Conservation (phyloP, 257 asterid species). For the Penstemon newberryi region DNA sequence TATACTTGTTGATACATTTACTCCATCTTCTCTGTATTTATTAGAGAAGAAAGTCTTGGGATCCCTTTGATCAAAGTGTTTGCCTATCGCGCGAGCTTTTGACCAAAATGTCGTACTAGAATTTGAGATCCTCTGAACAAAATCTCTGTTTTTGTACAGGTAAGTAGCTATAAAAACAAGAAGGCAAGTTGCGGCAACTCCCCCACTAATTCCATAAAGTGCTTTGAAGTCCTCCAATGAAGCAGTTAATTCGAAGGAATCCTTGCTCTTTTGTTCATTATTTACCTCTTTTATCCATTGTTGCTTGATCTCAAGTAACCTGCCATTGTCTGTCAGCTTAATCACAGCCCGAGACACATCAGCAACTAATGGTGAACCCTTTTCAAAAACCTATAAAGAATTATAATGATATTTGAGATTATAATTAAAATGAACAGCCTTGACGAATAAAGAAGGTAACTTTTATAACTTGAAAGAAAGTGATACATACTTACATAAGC, state of each 20-base stretch:
- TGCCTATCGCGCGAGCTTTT: conserved; percentile 30
- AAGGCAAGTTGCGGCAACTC: conserved; percentile 31
- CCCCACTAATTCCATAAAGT: conserved; percentile 34
- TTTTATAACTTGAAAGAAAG: no score
- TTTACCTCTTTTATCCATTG: conserved; percentile 5
- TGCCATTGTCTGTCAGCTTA: conserved; percentile 24
- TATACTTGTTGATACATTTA: neutral
- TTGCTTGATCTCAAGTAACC: conserved; percentile 1
- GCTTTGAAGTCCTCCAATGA: conserved; percentile 21
- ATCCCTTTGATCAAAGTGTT: conserved; percentile 38
- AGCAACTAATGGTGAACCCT: conserved; percentile 39
- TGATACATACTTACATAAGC: conserved; percentile 30
- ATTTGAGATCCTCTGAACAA: conserved; percentile 21
- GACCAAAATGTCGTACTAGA: conserved; percentile 35
- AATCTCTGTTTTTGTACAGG: conserved; percentile 33
- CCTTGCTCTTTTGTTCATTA: neutral
- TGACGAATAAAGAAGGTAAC: no score
- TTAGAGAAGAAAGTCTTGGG: conserved; percentile 6
- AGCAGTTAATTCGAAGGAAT: no score
- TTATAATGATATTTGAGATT: no score
- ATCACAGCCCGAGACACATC: conserved; percentile 39
- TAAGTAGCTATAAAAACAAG: conserved; percentile 25
- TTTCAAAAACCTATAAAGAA: conserved; percentile 28
- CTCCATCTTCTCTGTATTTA: conserved; percentile 3
- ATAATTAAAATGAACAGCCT: no score